Evolutionary conservation across 225 moss, liverwort and hornwort species (phyloP).

Genomic region (Polytrichum formosum): DNA sequence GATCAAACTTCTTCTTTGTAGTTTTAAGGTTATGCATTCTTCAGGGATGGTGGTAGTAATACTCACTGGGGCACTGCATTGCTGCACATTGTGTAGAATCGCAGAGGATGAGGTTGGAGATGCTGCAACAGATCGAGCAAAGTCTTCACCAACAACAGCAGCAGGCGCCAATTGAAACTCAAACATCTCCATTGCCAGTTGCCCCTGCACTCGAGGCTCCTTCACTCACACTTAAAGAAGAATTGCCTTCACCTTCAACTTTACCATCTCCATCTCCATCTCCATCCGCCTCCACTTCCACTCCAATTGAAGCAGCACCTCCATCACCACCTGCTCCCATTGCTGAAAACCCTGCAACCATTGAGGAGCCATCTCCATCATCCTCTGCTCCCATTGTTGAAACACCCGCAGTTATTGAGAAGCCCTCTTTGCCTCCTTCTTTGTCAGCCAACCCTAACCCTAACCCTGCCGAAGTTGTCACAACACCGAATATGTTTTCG

Average conservation of each 20-base stretch:
- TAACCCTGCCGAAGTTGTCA: no score
- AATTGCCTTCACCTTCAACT: neutral
- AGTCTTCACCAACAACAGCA: neutral
- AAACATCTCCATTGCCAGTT: neutral
- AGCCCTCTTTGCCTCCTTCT: no score
- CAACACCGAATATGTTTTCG: no score
- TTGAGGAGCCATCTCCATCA: neutral
- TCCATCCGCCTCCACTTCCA: neutral
- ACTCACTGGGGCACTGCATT: neutral
- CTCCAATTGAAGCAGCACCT: neutral
- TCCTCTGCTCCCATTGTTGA: neutral
- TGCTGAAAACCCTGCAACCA: neutral
- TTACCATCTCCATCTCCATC: neutral
- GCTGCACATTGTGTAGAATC: neutral
- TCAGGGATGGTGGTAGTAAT: no score
- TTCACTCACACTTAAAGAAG: neutral
- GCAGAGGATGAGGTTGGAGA: slow-evolving; percentile 3
- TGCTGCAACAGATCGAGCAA: neutral
- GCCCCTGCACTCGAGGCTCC: slow-evolving; percentile 1
- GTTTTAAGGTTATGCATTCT: no score
- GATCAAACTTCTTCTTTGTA: no score
- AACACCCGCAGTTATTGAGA: neutral
- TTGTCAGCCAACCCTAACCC: no score
- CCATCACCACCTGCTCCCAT: neutral
- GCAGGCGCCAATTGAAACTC: neutral